Evolutionary conservation across 306 rosid species (phyloP), one percentile per base, ranked within the genome.

Genomic region (Amphicarpaea edgeworthii): DNA sequence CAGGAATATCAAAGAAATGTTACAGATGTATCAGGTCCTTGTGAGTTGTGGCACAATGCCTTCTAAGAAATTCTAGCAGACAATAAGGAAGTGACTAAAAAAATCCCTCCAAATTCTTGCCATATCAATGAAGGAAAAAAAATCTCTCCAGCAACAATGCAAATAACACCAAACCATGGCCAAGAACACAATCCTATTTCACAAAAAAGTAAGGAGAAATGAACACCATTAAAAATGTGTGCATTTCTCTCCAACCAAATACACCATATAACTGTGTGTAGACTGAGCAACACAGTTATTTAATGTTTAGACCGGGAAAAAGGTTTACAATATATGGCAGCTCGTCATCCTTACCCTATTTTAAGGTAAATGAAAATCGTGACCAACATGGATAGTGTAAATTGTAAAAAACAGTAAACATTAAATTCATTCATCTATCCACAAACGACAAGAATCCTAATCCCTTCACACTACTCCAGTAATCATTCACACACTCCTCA

Each of bases 1-100:
- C 37, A 32, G 70, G 79, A 79, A 55, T 34, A 45, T 55, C 37
- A 65, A 34, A 73, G 50, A 73, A 20, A 54, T 12, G 43, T 46
- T 34, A 17, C 55, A 67, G 38, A 80, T 74, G 76, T 30, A 30
- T 30, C 6, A 30, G 37, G 37, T 30, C 26, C 20, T 6, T 40
- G 20, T 71, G 17, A 72, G 24, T 58, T 38, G 21, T n/a, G 71
- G 59, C 20, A 42, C 34, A 72, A 34, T 53, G 20, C 37, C 75
- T 42, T 49, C 69, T 21, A n/a, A 32, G 16, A 80, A 66, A 46
- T 23, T 42, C 8, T 19, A 7, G 12, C 3, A 17, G 23, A 30
- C 24, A 50, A 50, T 50, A 50, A 17, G 57, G 16, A 66, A 5
- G 26, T 45, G 37, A 37, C 63, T 66, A 4, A 34, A 63, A 45